Evolutionary conservation across 805 yeast genomes (phyloP), one percentile per base, ranked within the genome.

Genomic region (Schwanniomyces polymorphus): DNA sequence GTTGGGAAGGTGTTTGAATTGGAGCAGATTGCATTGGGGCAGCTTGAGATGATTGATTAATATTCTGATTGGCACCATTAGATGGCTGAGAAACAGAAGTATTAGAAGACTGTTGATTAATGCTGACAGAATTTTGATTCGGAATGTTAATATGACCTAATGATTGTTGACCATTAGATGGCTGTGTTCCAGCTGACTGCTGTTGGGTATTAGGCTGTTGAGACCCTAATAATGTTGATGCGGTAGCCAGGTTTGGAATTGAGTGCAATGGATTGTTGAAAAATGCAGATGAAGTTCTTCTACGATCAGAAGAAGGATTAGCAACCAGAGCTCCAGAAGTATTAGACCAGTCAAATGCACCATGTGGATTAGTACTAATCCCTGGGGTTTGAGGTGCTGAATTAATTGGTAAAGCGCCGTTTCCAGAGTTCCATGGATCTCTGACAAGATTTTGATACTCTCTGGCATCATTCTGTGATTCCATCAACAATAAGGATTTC

Each of bases 281-380:
- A 58, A 80, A 80, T 12, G 78, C 77, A 28, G 82, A 76, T 9
- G 79, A 70, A 40, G 79, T 76, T 69, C 84, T 72, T 67, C 83
- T 72, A 56, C 81, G 72, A 50, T 76, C 70, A 38, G 43, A 35
- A 28, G 50, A 16, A 34, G 46, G 17, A 17, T 38, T 40, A 21
- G 50, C 48, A 14, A 41, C 51, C 25, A 27, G 48, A 9, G 47
- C 29, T 5, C 27, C 34, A 16, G 53, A 28, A 38, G 35, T 74
- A 21, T 33, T 44, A 17, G 47, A 26, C 79, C 79, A 74, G 6
- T 70, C 74, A 42, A 63, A 53, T n/a, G 61, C 56, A 21, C 50
- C 45, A 42, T 51, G 56, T 17, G 53, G 17, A 14, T 38, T 26
- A 3, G 43, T 26, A 27, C 44, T 52, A 7, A 55, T 47, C 2